Evolutionary conservation across 257 asterid genomes (phyloP).

Genomic region (Catharanthus roseus): DNA sequence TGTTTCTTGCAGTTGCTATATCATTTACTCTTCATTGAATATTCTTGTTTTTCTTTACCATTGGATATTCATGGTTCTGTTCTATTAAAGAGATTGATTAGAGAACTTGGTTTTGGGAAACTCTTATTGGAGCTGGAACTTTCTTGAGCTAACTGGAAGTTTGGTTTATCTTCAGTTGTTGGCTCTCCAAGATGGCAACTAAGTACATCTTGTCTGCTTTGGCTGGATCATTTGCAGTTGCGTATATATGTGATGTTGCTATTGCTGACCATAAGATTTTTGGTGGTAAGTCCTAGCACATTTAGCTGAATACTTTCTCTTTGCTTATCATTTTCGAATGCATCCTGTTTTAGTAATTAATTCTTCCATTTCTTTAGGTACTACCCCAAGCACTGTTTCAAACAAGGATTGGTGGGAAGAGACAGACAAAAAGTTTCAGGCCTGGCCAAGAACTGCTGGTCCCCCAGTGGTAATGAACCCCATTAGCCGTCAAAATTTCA

Average conservation of each 20-base stretch:
- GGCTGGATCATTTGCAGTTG: slow-evolving; percentile 34
- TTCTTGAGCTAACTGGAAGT: neutral
- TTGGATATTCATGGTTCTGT: neutral
- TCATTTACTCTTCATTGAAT: neutral
- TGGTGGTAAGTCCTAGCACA: slow-evolving; percentile 34
- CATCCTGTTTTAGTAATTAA: neutral
- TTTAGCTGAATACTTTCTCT: neutral
- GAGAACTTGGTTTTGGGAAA: neutral
- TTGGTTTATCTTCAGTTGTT: slow-evolving; percentile 12
- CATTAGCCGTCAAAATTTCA: slow-evolving; percentile 87
- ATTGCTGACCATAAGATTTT: slow-evolving; percentile 34
- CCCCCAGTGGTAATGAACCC: slow-evolving; percentile 99
- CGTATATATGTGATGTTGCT: slow-evolving; percentile 24
- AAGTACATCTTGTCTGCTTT: slow-evolving; percentile 23
- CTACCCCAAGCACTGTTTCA: slow-evolving; percentile 59
- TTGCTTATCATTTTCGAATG: neutral
- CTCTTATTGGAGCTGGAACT: neutral
- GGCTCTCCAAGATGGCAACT: slow-evolving; percentile 28
- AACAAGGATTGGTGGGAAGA: slow-evolving; percentile 63
- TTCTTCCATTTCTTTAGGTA: slow-evolving; percentile 34
- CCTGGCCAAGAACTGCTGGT: slow-evolving; percentile 99
- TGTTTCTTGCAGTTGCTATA: neutral
- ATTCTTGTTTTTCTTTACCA: neutral
- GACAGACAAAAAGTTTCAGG: slow-evolving; percentile 90
- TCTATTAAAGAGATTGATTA: neutral